Evolutionary conservation across 73 alveolate species (phyloP), one percentile per base, ranked within the genome.

Genomic region (Stentor roeselii): DNA sequence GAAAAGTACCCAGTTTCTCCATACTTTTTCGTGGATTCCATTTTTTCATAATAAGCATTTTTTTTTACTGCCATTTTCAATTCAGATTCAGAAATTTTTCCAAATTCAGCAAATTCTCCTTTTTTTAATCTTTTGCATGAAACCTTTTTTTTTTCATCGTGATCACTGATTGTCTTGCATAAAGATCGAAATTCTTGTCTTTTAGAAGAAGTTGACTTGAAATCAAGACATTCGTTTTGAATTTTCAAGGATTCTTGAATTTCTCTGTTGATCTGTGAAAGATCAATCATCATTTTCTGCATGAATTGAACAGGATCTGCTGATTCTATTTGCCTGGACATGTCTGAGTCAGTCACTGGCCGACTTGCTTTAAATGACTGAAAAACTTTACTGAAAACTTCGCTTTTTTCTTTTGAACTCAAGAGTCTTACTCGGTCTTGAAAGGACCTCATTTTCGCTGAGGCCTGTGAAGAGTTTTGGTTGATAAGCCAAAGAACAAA

Each of bases 1-100:
- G 83, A 67, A 85, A 90, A 92, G 75, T 95, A 95, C 42, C 90
- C 95, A 30, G 97, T 95, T 85, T 96, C 99, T 75, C 93, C 83
- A 78, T 92, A 95, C 21, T 50, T 21, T 50, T 11, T 11, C 30
- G 67, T 50, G 67, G 6, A 11, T 50, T 50, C 21, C 67, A 50
- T 50, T 50, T 50, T 50, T 21, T 50, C 21, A 50, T 50, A 50
- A 50, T 50, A 50, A 50, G 21, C 67, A n/a, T n/a, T n/a, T n/a
- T n/a, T n/a, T n/a, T n/a, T n/a, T n/a, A n/a, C n/a, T n/a, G n/a
- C n/a, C n/a, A n/a, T n/a, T n/a, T n/a, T n/a, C n/a, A n/a, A n/a
- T n/a, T n/a, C n/a, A n/a, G n/a, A n/a, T n/a, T n/a, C n/a, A n/a
- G n/a, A n/a, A n/a, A n/a, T n/a, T n/a, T n/a, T n/a, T n/a, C n/a